Percentiles rank a stretch among this genome's conserved stretches.
Conservation (phyloP, 1,284 basidiomycete genomes). For the Coniferiporia weirii region DNA sequence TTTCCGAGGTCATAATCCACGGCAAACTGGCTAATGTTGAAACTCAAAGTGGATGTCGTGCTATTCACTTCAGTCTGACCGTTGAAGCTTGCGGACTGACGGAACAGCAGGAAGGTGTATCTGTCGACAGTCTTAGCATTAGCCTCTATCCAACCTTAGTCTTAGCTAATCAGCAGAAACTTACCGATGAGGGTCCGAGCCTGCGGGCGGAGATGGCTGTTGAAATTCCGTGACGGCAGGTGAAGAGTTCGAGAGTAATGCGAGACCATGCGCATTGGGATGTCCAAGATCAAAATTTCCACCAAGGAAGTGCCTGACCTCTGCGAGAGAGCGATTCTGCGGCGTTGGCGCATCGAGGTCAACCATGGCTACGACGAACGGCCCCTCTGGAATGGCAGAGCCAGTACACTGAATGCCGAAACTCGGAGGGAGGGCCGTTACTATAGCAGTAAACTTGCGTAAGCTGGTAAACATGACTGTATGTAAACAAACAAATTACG, state of each 20-base stretch:
- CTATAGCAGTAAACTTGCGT: not conserved
- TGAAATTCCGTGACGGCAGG: constrained; percentile 37
- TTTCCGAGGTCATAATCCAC: constrained; percentile 24
- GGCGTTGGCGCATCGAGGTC: constrained; percentile 48
- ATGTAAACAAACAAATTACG: constrained; percentile 3
- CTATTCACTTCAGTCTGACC: constrained; percentile 22
- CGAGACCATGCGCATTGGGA: constrained; percentile 18
- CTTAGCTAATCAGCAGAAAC: constrained; percentile 13
- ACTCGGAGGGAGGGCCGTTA: constrained; percentile 16
- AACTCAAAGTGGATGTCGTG: constrained; percentile 25
- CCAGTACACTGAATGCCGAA: constrained; percentile 9
- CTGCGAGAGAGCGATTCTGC: constrained; percentile 33
- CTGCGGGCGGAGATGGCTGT: constrained; percentile 38
- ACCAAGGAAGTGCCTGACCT: constrained; percentile 43
- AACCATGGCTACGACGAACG: constrained; percentile 40
- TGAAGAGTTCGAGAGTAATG: constrained; percentile 32
- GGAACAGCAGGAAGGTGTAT: constrained; percentile 27
- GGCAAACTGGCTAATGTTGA: constrained; percentile 29
- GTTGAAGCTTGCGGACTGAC: constrained; percentile 27
- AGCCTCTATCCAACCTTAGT: no score
- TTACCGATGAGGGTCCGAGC: constrained; percentile 45
- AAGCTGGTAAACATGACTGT: not conserved
- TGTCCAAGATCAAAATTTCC: constrained; percentile 34
- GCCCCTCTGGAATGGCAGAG: not conserved
- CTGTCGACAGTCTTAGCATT: constrained; percentile 15